Base-by-base conservation (phyloP, 352 stramenopile genomes). In the Elongisporangium prolatum region DNA sequence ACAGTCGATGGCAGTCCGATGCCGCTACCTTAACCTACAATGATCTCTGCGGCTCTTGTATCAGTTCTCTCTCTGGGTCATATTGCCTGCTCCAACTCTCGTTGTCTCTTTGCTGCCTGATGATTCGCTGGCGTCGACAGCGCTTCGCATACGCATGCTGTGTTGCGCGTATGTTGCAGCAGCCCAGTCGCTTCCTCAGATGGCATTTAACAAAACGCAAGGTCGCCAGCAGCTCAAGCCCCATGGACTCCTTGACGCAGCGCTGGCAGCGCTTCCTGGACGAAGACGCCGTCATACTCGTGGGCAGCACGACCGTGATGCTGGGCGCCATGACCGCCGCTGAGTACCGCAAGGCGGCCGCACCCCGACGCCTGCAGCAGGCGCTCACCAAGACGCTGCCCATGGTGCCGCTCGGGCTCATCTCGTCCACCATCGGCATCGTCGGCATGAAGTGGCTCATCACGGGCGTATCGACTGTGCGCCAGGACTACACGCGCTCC, bases 401-500 rank as follows among this genome's bases (percentile, higher is more conserved):
- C 38, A 69, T 78, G 50, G 54, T 84, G 40, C 77, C 73, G 20
- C 48, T 71, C 17, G 63, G 82, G 13, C 64, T 71, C 37, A 58
- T 69, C 52, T 83, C 77, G 0, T 62, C 69, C 0, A 69, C 71
- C 6, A 63, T 85, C 2, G 77, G 74, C 18, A 79, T 88, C 47
- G 63, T 75, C 34, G 77, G 72, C 44, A 84, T 88, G 70, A 88
- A 88, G 61, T 44, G 82, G 28, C 77, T 65, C 47, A 68, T 85
- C 54, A 59, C 59, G 0, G 71, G 64, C 8, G 77, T 88, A 49
- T 68, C 74, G 48, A 64, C 76, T 53, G 65, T 61, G 38, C 77
- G 77, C 16, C 67, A 80, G 48, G 77, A 88, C 65, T 85, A 84
- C 56, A 79, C 77, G 37, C 72, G 72, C 54, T 65, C 65, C 20